phyloP scores from a whole-genome alignment of 2,329 filamentous ascomycete genomes.

The Bimuria novae-zelandiae region DNA sequence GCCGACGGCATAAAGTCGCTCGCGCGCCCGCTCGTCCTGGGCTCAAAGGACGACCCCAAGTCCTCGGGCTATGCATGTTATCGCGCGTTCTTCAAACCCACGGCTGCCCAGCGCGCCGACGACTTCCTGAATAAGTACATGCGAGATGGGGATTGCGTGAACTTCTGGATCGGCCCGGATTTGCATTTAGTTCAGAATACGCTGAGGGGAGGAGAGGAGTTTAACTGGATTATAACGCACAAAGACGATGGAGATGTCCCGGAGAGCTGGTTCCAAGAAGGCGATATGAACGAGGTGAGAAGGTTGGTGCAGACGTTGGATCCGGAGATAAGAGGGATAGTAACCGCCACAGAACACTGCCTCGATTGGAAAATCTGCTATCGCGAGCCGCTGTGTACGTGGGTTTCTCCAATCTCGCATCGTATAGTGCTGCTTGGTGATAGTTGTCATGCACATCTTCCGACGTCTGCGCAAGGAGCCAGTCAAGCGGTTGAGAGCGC shows the following conservation, averaged over 20 bases:
- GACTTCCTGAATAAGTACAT: constrained; percentile 25
- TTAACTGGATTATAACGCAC: constrained; percentile 33
- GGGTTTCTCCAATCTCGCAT: constrained; percentile 51
- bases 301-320: constrained; percentile 43
- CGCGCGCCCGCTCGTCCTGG: constrained; percentile 54
- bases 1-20: constrained; percentile 57
- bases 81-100: constrained; percentile 46
- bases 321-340: constrained; percentile 52
- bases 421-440: constrained; percentile 57
- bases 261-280: constrained; percentile 28
- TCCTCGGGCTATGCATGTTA: constrained; percentile 57
- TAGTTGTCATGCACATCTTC: constrained; percentile 58
- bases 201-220: constrained; percentile 31
- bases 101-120: too few relatives aligned
- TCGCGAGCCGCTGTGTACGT: constrained; percentile 55
- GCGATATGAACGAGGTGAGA: constrained; percentile 26
- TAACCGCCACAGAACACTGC: constrained; percentile 51
- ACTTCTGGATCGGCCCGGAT: constrained; percentile 33
- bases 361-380: constrained; percentile 61
- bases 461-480: constrained; percentile 57
- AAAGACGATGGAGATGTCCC: constrained; percentile 30
- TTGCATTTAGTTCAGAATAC: constrained; percentile 33
- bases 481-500: constrained; percentile 58
- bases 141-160: constrained; percentile 22
- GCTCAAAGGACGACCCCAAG: constrained; percentile 54